phyloP scores from a whole-genome alignment of 371 early-diverging fungal genomes.

The Mucor racemosus region DNA sequence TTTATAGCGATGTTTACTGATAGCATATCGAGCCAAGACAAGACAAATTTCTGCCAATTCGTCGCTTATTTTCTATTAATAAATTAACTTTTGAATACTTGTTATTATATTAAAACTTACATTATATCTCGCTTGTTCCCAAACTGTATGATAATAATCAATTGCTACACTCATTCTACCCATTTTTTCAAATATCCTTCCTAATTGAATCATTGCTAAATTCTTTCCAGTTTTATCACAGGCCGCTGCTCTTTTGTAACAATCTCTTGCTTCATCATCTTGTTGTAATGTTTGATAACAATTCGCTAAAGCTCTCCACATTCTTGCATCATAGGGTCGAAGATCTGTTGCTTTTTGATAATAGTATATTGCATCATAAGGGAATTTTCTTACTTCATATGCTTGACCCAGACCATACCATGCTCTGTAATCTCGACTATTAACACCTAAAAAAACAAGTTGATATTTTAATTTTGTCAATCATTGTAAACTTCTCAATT shows the following conservation, averaged over 20 bases:
- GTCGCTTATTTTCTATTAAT: slow-evolving; percentile 45
- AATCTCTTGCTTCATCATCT: slow-evolving; percentile 64
- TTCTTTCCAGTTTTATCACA: slow-evolving; percentile 56
- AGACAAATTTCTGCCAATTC: slow-evolving; percentile 64
- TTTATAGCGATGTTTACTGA: slow-evolving; percentile 45
- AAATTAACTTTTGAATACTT: not conserved
- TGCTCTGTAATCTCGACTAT: slow-evolving; percentile 86
- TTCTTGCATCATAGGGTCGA: slow-evolving; percentile 77
- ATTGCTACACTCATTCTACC: slow-evolving; percentile 59
- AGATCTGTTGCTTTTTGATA: slow-evolving; percentile 80
- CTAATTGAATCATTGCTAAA: slow-evolving; percentile 59
- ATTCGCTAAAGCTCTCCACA: slow-evolving; percentile 80
- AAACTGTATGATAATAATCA: slow-evolving; percentile 59
- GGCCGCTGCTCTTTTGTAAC: slow-evolving; percentile 68
- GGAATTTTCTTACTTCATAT: slow-evolving; percentile 84
- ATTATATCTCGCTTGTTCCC: slow-evolving; percentile 49
- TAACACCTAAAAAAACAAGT: slow-evolving; percentile 54
- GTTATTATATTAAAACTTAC: slow-evolving; percentile 24
- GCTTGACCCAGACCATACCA: slow-evolving; percentile 95
- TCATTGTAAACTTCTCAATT: slow-evolving; percentile 4
- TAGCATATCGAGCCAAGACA: slow-evolving; percentile 63
- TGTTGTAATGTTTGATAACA: slow-evolving; percentile 65
- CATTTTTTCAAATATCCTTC: slow-evolving; percentile 59
- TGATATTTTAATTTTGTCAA: too few relatives aligned
- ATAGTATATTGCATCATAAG: slow-evolving; percentile 84